phyloP scores from a whole-genome alignment of 139 green algal species.

The Chlorella vulgaris region DNA sequence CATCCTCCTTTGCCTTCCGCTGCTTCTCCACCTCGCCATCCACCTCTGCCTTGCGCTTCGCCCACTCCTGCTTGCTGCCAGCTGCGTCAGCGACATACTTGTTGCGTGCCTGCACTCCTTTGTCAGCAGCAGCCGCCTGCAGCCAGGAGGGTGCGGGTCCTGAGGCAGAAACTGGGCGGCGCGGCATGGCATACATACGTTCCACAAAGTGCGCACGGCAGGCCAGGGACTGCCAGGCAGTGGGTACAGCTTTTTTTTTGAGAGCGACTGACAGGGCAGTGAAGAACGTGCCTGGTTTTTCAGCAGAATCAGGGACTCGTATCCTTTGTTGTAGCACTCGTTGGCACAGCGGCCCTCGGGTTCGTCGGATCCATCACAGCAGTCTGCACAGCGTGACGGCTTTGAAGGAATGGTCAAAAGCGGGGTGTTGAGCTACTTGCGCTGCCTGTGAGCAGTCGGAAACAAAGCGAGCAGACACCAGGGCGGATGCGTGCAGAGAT shows the following conservation, averaged over 20 bases:
- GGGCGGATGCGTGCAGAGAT: too few relatives aligned
- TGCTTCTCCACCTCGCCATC: constrained; percentile 7
- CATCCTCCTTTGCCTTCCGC: constrained; percentile 2
- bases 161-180: not conserved
- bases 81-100: constrained; percentile 41
- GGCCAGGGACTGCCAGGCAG: too few relatives aligned
- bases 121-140: constrained; percentile 22
- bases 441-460: too few relatives aligned
- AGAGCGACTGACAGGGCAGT: too few relatives aligned
- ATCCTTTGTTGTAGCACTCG: constrained; percentile 73
- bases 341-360: constrained; percentile 72
- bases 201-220: too few relatives aligned
- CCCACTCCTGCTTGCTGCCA: constrained; percentile 27
- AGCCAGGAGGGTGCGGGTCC: too few relatives aligned
- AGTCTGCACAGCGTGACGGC: constrained; percentile 66
- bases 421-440: not conserved
- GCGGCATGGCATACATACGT: not conserved
- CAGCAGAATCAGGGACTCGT: constrained; percentile 53
- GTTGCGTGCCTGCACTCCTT: constrained; percentile 26
- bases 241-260: too few relatives aligned
- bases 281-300: constrained; percentile 26
- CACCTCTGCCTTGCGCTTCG: constrained; percentile 30
- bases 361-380: constrained; percentile 93
- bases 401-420: too few relatives aligned
- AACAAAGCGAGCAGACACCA: too few relatives aligned